phyloP scores from a whole-genome alignment of 2,329 filamentous ascomycete genomes.

The Alternaria arborescens region DNA sequence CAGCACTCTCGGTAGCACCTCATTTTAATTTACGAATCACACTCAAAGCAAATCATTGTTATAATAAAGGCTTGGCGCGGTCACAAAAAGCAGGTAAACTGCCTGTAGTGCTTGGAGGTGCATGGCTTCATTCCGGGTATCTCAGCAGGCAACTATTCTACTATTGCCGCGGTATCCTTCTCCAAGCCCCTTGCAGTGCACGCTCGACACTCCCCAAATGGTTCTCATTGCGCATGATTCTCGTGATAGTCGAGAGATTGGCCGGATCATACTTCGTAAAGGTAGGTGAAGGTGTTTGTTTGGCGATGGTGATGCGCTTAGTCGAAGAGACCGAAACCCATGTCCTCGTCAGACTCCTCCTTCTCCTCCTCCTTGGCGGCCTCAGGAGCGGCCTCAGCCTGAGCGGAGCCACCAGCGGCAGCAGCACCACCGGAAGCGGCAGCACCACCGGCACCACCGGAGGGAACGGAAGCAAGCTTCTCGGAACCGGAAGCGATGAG shows the following conservation, averaged over 20 bases:
- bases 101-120: slow-evolving; percentile 29
- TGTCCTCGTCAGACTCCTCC: slow-evolving; percentile 77
- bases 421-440: slow-evolving; percentile 70
- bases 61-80: background rate
- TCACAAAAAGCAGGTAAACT: background rate
- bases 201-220: slow-evolving; percentile 50
- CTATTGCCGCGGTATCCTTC: slow-evolving; percentile 29
- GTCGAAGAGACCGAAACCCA: slow-evolving; percentile 80
- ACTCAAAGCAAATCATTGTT: background rate
- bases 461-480: slow-evolving; percentile 98
- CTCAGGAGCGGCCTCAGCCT: slow-evolving; percentile 57
- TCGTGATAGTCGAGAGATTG: slow-evolving; percentile 41
- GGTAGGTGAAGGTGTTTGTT: slow-evolving; percentile 19
- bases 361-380: slow-evolving; percentile 78
- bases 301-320: slow-evolving; percentile 49
- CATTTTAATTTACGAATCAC: too few relatives aligned
- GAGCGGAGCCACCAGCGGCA: slow-evolving; percentile 68
- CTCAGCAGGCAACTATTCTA: slow-evolving; percentile 33
- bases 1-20: background rate
- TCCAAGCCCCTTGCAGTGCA: slow-evolving; percentile 39
- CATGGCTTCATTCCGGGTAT: slow-evolving; percentile 51
- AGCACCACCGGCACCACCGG: slow-evolving; percentile 81
- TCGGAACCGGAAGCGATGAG: slow-evolving; percentile 86
- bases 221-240: slow-evolving; percentile 44
- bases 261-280: slow-evolving; percentile 41